Conservation (phyloP, 345 rosid species). For the Eutrema heterophyllum region DNA sequence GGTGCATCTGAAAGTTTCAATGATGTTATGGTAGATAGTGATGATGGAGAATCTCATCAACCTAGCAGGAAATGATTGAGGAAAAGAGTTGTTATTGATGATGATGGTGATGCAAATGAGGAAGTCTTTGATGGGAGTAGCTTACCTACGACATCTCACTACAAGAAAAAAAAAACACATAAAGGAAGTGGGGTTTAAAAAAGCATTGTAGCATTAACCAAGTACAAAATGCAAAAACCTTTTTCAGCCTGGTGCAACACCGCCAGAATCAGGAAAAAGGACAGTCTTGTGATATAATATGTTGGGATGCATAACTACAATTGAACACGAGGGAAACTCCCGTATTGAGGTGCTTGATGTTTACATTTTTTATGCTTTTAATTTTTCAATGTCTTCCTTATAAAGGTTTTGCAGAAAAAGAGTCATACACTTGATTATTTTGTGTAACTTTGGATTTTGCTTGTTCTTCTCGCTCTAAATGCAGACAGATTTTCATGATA, state of each 20-base stretch:
- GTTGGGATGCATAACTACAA: conserved; percentile 86
- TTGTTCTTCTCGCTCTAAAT: conserved; percentile 15
- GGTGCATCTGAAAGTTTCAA: conserved; percentile 44
- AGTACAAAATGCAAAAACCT: conserved; percentile 75
- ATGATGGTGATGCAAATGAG: conserved; percentile 44
- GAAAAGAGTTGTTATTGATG: conserved; percentile 40
- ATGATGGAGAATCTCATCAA: conserved; percentile 54
- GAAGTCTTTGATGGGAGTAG: conserved; percentile 39
- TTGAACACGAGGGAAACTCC: conserved; percentile 82
- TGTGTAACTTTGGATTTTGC: neutral
- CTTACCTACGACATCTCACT: conserved; percentile 37
- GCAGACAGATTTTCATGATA: conserved; percentile 96
- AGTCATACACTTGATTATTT: neutral
- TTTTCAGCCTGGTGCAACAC: conserved; percentile 96
- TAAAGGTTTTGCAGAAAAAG: neutral
- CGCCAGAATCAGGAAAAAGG: conserved; percentile 64
- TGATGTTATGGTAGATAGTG: conserved; percentile 58
- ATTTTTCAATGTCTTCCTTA: neutral
- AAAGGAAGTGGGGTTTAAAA: conserved; percentile 42
- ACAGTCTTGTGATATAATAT: conserved; percentile 85
- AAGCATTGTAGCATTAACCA: conserved; percentile 30
- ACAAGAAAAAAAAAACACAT: conserved; percentile 40
- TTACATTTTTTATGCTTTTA: neutral
- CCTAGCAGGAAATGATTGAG: conserved; percentile 61
- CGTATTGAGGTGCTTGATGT: conserved; percentile 74